Base-by-base conservation (phyloP, 192 early-diverging fungal genomes). In the Paraglomus occultum region DNA sequence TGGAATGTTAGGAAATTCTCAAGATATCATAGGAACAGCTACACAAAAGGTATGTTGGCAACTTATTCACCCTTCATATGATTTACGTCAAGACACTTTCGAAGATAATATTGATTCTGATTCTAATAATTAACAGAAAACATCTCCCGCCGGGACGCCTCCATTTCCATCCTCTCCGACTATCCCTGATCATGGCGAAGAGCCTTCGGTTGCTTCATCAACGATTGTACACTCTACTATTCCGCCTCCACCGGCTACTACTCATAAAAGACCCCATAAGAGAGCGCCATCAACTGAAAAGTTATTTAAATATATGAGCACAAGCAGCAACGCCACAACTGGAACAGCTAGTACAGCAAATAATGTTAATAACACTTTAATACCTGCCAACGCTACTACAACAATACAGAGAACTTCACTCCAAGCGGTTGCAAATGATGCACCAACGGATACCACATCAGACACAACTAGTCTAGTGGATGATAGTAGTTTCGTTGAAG, bases 201-300 rank as follows among this genome's bases (percentile, higher is more conserved):
- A 57, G 44, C 15, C 50, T 17, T 15, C 51, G 22, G 14, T 17
- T 45, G 39, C 1, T 57, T 18, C 38, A 57, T 57, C 20, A 57
- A 57, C 10, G 10, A 17, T 57, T 3, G 31, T 31, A 31, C 31
- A 31, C 6, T 4, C 54, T 57, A 57, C 11, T 10, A 57, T 57
- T 20, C 20, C 54, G 6, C 20, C 45, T 9, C 63, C 46, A 17
- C 62, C 62, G 22, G 18, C 46, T 20, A 18, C 40, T 45, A 48
- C 22, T 7, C 67, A 68, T 46, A 68, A 68, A 23, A 68, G 31
- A 40, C 18, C 58, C 14, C 51, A 68, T 20, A 68, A 57, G 47
- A 68, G 43, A 68, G 51, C 23, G 17, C n/a, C 31, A 23, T 53
- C 52, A 1, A 22, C 42, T 23, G 51, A 68, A 55, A 68, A 57